Conservation (phyloP, 345 rosid genomes). For the Geranium rotundifolium region DNA sequence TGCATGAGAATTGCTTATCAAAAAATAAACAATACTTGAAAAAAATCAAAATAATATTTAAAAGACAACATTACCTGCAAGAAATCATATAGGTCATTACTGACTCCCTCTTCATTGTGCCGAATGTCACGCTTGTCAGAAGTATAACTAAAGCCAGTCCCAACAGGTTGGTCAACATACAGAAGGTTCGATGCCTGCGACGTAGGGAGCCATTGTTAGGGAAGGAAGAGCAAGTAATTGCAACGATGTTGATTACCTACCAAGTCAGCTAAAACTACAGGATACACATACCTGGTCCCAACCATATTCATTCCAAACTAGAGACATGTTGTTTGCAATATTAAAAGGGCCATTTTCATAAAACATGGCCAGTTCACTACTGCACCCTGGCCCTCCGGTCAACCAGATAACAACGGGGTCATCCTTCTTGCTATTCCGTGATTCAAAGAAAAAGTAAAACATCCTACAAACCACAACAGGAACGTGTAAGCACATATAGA, state of each 20-base stretch:
- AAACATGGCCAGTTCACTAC: slow-evolving; percentile 95
- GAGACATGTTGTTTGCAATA: slow-evolving; percentile 73
- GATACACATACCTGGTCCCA: slow-evolving; percentile 70
- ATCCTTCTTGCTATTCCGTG: slow-evolving; percentile 49
- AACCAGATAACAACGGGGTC: slow-evolving; percentile 95
- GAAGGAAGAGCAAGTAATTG: not conserved
- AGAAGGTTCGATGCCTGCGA: slow-evolving; percentile 79
- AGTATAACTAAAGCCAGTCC: slow-evolving; percentile 94
- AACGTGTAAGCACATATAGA: slow-evolving; percentile 7
- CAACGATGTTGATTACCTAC: not conserved
- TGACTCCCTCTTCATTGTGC: slow-evolving; percentile 79
- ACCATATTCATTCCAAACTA: slow-evolving; percentile 76
- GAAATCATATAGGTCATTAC: slow-evolving; percentile 89
- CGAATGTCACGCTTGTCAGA: slow-evolving; percentile 79
- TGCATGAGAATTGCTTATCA: not conserved
- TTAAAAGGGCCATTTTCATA: slow-evolving; percentile 94
- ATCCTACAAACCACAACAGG: slow-evolving; percentile 36
- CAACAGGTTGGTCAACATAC: slow-evolving; percentile 92
- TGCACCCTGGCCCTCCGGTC: slow-evolving; percentile 99
- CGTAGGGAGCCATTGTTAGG: not conserved
- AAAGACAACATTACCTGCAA: slow-evolving; percentile 53
- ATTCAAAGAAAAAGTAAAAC: slow-evolving; percentile 98
- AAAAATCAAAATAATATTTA: too few relatives aligned
- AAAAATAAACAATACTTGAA: not conserved
- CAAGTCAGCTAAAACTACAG: not conserved